Conservation (phyloP, 495 filamentous ascomycete genomes). For the Physcia stellaris region DNA sequence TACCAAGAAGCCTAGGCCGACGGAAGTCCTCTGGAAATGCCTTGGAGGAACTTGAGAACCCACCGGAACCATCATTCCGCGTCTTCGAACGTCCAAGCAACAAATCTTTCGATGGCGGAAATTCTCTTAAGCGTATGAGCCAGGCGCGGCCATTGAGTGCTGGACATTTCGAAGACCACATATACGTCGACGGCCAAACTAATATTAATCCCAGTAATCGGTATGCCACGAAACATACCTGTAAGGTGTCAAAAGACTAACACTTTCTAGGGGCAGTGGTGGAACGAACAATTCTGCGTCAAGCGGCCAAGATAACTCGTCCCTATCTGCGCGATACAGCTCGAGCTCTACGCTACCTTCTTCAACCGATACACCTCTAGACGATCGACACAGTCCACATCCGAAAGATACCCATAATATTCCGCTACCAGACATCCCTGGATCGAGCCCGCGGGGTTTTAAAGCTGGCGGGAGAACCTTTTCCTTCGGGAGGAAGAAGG, state of each 20-base stretch:
- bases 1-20: slow-evolving; percentile 49
- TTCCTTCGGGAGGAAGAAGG: slow-evolving; percentile 52
- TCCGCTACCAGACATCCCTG: slow-evolving; percentile 42
- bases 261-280: slow-evolving; percentile 40
- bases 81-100: slow-evolving; percentile 43
- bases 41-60: slow-evolving; percentile 40
- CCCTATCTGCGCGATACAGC: slow-evolving; percentile 47
- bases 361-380: slow-evolving; percentile 45
- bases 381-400: slow-evolving; percentile 41
- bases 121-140: slow-evolving; percentile 27
- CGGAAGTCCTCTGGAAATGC: slow-evolving; percentile 55
- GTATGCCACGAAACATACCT: slow-evolving; percentile 23
- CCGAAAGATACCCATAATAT: slow-evolving; percentile 39
- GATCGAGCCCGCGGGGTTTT: slow-evolving; percentile 38
- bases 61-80: slow-evolving; percentile 40
- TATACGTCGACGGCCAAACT: slow-evolving; percentile 24
- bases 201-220: slow-evolving; percentile 22
- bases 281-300: slow-evolving; percentile 50
- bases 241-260: slow-evolving; percentile 17
- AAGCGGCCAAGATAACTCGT: slow-evolving; percentile 48
- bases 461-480: slow-evolving; percentile 60
- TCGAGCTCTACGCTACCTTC: slow-evolving; percentile 63
- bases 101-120: slow-evolving; percentile 37
- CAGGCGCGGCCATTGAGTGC: slow-evolving; percentile 26
- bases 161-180: slow-evolving; percentile 37